Conservation (phyloP, 1,139 yeast genomes). For the Meyerozyma guilliermondii region DNA sequence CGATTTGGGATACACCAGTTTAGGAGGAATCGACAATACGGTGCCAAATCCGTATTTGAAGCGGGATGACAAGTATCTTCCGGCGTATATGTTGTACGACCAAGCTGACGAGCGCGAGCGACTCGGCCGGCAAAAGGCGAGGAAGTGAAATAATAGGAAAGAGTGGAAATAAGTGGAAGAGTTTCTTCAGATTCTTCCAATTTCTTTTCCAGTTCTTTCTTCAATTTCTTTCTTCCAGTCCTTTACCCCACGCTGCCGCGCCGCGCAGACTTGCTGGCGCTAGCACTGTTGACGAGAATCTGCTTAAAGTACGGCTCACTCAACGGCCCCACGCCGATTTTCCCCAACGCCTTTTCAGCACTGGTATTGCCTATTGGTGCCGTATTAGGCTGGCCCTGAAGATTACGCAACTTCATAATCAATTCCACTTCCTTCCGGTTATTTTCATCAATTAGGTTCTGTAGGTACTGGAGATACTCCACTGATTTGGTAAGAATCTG, state of each 20-base stretch:
- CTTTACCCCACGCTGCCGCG: conserved; percentile 8
- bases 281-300: conserved; percentile 30
- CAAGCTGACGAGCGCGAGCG: conserved; percentile 56
- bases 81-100: conserved; percentile 62
- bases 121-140: conserved; percentile 22
- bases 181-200: too few relatives aligned
- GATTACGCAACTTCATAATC: conserved; percentile 52
- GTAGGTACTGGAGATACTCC: conserved; percentile 73
- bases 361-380: conserved; percentile 61
- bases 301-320: conserved; percentile 45
- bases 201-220: too few relatives aligned
- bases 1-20: conserved; percentile 74
- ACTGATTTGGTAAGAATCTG: conserved; percentile 82
- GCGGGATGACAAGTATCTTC: conserved; percentile 35
- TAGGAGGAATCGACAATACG: conserved; percentile 72
- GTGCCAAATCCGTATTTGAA: conserved; percentile 57
- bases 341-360: conserved; percentile 73
- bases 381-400: conserved; percentile 25
- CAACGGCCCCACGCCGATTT: conserved; percentile 78
- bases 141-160: too few relatives aligned
- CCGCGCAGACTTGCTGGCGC: conserved; percentile 9
- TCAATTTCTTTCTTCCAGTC: too few relatives aligned
- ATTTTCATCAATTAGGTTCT: conserved; percentile 69
- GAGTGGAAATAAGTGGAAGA: too few relatives aligned
- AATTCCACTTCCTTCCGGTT: conserved; percentile 77